These are phyloP conservation scores for Mikania micrantha DNA, from an alignment of 129 eudicot genomes.

Conservation along the genomic window DNA sequence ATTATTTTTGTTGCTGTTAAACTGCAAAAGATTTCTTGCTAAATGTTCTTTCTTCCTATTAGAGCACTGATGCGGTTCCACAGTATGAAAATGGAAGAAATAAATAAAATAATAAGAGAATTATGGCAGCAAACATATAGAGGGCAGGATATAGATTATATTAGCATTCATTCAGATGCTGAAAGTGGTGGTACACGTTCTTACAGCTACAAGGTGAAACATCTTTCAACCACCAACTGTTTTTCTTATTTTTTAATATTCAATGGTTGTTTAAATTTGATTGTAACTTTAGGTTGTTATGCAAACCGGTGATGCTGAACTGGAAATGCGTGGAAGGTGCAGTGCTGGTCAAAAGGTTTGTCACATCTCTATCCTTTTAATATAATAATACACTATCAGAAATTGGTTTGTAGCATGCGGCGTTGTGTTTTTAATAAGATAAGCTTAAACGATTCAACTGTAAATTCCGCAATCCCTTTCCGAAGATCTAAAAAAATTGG, in stretches of 20 bases:
- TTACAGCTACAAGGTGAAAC: slow-evolving; percentile 83
- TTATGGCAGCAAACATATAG: slow-evolving; percentile 98
- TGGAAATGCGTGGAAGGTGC: slow-evolving; percentile 99
- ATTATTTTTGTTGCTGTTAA: background rate
- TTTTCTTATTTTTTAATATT: background rate
- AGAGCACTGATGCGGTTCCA: slow-evolving; percentile 96
- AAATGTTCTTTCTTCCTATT: slow-evolving; percentile 9
- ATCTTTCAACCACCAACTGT: background rate
- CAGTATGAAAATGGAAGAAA: slow-evolving; percentile 97
- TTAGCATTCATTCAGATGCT: slow-evolving; percentile 89
- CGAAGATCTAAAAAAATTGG: too few relatives aligned
- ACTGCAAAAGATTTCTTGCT: background rate
- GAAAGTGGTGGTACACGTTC: slow-evolving; percentile 93
- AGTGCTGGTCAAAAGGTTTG: slow-evolving; percentile 97
- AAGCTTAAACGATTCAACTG: background rate
- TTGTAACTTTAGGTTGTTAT: slow-evolving; percentile 58
- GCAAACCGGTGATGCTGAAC: slow-evolving; percentile 94
- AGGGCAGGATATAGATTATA: slow-evolving; percentile 98
- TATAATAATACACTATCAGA: background rate
- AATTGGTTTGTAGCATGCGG: too few relatives aligned
- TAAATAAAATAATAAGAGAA: slow-evolving; percentile 87
- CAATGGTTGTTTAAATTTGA: background rate
- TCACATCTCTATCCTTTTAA: background rate
- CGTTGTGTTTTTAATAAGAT: too few relatives aligned
- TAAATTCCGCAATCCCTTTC: too few relatives aligned